Evolutionary conservation across 345 rosid species (phyloP), one percentile per base, ranked within the genome.

Genomic region (Dimocarpus longan): DNA sequence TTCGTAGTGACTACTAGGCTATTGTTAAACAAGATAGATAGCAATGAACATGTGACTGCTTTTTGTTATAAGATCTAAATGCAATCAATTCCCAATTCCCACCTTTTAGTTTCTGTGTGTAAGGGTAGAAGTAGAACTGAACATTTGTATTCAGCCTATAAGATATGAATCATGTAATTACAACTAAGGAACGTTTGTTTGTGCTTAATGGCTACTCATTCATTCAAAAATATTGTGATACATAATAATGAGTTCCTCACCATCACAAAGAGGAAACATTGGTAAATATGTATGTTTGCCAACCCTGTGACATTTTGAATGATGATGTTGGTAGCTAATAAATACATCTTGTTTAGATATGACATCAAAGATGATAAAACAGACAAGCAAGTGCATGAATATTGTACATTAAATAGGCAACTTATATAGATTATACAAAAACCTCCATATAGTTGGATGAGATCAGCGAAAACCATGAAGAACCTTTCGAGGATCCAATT

Each of bases 401-500:
- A 76, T 68, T 24, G 43, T 66, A 66, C 70, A 59, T 66, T 21
- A 59, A 50, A 68, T 72, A 43, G 73, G 70, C 59, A 26, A 68
- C 54, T 70, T 24, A 63, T 52, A 19, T 43, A 64, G 74, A 75
- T 70, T 64, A 71, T 67, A 50, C 42, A 54, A 66, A 73, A 69
- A 66, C 62, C 42, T 75, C 75, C 32, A 60, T 71, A 59, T 63
- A 66, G 64, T 76, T 19, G 32, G 18, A 13, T 5, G 60, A 77
- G 73, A 70, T 89, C 85, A 85, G 71, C 74, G 79, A 79, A 83
- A 85, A 66, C 97, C 94, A 21, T 83, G 85, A 74, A 95, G 94
- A 79, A 93, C 95, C 85, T 83, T 92, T 68, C 89, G 87, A 43
- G 99, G 98, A 88, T 95, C 99, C 76, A 95, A 80, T 82, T 93